Evolutionary conservation across 768 basidiomycete species (phyloP), one percentile per base, ranked within the genome.

Genomic region (Rhizopogon roseolus): DNA sequence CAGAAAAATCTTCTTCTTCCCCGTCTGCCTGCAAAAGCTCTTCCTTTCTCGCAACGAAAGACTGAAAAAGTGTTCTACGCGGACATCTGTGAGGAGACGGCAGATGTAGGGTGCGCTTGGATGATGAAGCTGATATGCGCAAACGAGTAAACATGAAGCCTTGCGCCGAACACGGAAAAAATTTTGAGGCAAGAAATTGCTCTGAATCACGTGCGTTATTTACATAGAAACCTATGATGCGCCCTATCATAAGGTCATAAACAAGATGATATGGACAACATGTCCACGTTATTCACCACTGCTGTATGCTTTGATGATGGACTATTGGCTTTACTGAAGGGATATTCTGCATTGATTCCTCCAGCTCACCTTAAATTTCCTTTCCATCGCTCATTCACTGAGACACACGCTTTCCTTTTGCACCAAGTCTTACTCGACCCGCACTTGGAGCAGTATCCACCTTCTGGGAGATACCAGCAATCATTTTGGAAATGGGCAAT

Each of bases 401-500:
- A 61, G n/a, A 64, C 81, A 29, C 85, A 90, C 57, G 60, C 71
- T 4, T 85, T 85, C 61, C 63, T 90, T 19, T 62, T 90, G 52
- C 62, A 73, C 27, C 60, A 65, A 19, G 66, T 92, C 46, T 69
- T 90, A 16, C 60, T 77, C 7, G 75, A 77, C 59, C 56, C 66
- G 6, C 85, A 87, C 61, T 77, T 88, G 39, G 59, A 67, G 49
- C 60, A 61, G 27, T 89, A 84, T 60, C 79, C 88, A 4, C 87
- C 88, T 0, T 85, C 88, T 0, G 56, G 59, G 16, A 73, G 80
- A 57, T 89, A 86, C 57, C 87, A 86, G 56, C 71, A 71, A 45
- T 55, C 64, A 2, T 92, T 90, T 63, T 91, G 88, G 88, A 91
- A 90, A 68, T 85, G 84, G 80, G 74, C 72, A 1, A 78, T 90